These are phyloP conservation scores for Agrostemma githago DNA, from an alignment of 148 eudicot species.

Conservation along the genomic window DNA sequence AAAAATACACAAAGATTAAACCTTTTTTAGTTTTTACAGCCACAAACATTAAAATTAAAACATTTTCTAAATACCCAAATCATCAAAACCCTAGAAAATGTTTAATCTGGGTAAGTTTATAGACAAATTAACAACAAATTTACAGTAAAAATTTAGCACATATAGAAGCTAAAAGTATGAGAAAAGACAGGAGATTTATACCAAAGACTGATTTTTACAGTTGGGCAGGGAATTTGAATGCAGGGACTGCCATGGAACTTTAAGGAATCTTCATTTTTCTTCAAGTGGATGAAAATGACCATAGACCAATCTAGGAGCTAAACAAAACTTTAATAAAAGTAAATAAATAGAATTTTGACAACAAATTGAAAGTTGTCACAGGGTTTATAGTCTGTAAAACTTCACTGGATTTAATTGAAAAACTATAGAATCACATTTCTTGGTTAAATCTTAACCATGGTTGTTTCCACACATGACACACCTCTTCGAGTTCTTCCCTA, in stretches of 20 bases:
- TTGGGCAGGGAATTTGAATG: constrained; percentile 17
- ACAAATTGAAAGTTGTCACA: neutral
- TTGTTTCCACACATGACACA: neutral
- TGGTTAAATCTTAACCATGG: constrained; percentile 7
- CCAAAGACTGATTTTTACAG: constrained; percentile 24
- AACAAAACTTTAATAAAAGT: neutral
- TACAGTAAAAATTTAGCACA: neutral
- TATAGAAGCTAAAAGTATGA: neutral
- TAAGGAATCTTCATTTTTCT: neutral
- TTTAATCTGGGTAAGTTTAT: neutral
- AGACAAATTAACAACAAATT: neutral
- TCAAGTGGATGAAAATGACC: constrained; percentile 16
- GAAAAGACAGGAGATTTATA: constrained; percentile 11
- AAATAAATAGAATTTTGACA: neutral
- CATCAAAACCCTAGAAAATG: constrained; percentile 22
- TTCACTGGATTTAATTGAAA: neutral
- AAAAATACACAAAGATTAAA: neutral
- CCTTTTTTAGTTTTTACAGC: neutral
- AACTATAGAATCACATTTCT: neutral
- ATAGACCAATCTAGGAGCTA: constrained; percentile 13
- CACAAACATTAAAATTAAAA: neutral
- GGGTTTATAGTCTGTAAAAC: constrained; percentile 3
- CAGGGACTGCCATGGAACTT: constrained; percentile 1
- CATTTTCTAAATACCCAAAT: neutral
- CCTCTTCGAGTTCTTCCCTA: neutral